Evolutionary conservation across 768 basidiomycete species (phyloP).

Genomic region (Tephrocybe sp.): DNA sequence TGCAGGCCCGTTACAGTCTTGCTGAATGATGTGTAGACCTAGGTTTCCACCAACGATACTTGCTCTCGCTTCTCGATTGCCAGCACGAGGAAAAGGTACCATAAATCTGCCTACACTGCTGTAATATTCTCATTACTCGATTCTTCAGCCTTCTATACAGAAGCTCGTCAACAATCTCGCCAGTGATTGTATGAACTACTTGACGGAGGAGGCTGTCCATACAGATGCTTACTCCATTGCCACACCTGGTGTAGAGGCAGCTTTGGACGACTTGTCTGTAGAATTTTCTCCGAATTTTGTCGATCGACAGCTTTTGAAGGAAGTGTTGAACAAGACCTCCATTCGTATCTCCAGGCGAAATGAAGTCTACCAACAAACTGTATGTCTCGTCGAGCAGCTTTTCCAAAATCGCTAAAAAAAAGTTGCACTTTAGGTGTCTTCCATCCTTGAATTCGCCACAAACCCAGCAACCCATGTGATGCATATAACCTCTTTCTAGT

Average conservation of each 20-base stretch:
- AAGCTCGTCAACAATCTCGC: slow-evolving; percentile 63
- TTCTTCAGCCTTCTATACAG: slow-evolving; percentile 69
- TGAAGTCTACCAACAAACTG: slow-evolving; percentile 46
- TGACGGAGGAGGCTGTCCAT: slow-evolving; percentile 63
- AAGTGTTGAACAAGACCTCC: slow-evolving; percentile 39
- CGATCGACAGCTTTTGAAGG: slow-evolving; percentile 38
- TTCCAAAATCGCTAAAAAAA: slow-evolving; percentile 11
- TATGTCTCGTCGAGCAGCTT: slow-evolving; percentile 22
- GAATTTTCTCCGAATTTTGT: slow-evolving; percentile 48
- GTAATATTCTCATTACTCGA: not conserved
- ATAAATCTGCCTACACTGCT: not conserved
- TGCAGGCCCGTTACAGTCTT: not conserved
- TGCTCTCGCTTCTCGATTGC: slow-evolving; percentile 64
- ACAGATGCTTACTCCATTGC: slow-evolving; percentile 59
- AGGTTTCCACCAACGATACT: slow-evolving; percentile 51
- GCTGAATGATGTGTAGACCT: slow-evolving; percentile 41
- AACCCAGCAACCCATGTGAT: slow-evolving; percentile 71
- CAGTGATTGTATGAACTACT: slow-evolving; percentile 54
- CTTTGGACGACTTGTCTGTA: slow-evolving; percentile 42
- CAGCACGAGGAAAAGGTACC: slow-evolving; percentile 84
- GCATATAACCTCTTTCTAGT: slow-evolving; percentile 12
- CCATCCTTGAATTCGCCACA: slow-evolving; percentile 58
- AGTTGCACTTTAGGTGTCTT: slow-evolving; percentile 41
- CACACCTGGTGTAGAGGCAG: slow-evolving; percentile 42
- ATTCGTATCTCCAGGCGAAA: slow-evolving; percentile 44